A percentile compares a stretch with the other conserved stretches of the same genome.
phyloP scores from a whole-genome alignment of 2,329 filamentous ascomycete species.

The Ophiocordyceps australis region DNA sequence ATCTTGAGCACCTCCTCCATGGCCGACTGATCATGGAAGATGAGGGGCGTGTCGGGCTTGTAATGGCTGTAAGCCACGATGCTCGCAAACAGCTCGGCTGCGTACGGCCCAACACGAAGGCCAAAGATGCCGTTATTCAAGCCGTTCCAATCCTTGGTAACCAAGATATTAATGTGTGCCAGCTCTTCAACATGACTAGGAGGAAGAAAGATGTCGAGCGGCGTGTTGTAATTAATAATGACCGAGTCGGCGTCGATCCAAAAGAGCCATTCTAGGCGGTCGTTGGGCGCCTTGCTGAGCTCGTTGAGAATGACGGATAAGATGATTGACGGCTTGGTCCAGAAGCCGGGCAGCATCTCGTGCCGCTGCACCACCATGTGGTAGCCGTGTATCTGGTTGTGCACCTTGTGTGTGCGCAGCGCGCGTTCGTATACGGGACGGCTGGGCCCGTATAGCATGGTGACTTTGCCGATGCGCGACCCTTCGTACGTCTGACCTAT shows the following conservation, averaged over 20 bases:
- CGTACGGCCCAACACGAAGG: constrained; percentile 4
- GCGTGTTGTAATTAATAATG: background rate
- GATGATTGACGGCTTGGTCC: constrained; percentile 20
- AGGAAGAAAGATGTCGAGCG: background rate
- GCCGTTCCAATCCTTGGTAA: background rate
- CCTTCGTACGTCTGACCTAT: too few relatives aligned
- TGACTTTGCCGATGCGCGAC: constrained; percentile 1
- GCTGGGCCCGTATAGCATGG: constrained; percentile 1
- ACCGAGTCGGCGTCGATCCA: constrained; percentile 7
- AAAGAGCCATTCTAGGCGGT: constrained; percentile 19
- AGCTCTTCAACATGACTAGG: background rate
- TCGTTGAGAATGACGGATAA: constrained; percentile 17
- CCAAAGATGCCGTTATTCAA: constrained; percentile 2
- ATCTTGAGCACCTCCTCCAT: constrained; percentile 5
- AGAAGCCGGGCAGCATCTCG: constrained; percentile 11
- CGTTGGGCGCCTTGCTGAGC: constrained; percentile 16
- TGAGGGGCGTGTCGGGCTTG: constrained; percentile 3
- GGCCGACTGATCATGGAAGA: constrained; percentile 6
- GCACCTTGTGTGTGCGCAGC: constrained; percentile 13
- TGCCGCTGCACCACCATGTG: constrained; percentile 14
- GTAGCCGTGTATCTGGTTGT: constrained; percentile 15
- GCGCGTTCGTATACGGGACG: constrained; percentile 6
- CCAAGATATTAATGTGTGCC: background rate
- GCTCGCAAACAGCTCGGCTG: constrained; percentile 4
- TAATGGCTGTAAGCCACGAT: constrained; percentile 5